Evolutionary conservation across 2,329 filamentous ascomycete genomes (phyloP).

Genomic region (Fusarium guadeloupense): DNA sequence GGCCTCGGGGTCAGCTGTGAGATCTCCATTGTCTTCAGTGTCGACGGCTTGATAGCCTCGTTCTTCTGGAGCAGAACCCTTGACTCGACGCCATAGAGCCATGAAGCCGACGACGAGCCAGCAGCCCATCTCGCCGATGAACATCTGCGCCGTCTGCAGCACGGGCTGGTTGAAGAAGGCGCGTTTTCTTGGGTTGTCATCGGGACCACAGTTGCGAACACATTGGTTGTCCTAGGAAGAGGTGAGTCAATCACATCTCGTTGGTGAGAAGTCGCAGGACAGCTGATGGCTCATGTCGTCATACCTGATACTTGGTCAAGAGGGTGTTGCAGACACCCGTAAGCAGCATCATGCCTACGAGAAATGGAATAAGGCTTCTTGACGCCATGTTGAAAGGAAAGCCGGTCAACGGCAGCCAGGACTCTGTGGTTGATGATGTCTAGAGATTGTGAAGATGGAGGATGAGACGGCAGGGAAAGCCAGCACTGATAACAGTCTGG

Average conservation of each 20-base stretch:
- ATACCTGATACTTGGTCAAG: conserved; percentile 93
- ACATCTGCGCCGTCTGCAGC: conserved; percentile 97
- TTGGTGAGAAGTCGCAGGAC: background rate
- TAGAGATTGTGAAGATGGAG: conserved; percentile 1
- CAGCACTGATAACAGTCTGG: conserved; percentile 13
- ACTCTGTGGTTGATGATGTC: conserved; percentile 11
- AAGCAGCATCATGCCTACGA: conserved; percentile 95
- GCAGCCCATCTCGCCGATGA: conserved; percentile 93
- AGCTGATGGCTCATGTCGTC: conserved; percentile 36
- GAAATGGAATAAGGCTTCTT: conserved; percentile 77
- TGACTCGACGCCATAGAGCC: conserved; percentile 69
- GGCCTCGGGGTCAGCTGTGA: conserved; percentile 54
- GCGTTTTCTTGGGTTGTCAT: conserved; percentile 70
- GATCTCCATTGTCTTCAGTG: conserved; percentile 57
- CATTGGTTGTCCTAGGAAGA: conserved; percentile 89
- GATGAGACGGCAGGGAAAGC: conserved; percentile 3
- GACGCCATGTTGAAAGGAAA: conserved; percentile 68
- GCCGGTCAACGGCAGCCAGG: conserved; percentile 1
- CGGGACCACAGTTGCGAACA: conserved; percentile 81
- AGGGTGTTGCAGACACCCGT: conserved; percentile 97
- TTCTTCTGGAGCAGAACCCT: conserved; percentile 54
- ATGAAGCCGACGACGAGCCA: conserved; percentile 87
- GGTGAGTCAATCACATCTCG: conserved; percentile 6
- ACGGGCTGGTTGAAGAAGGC: conserved; percentile 92
- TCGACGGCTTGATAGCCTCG: conserved; percentile 74